Evolutionary conservation across 495 filamentous ascomycete genomes (phyloP), one percentile per base, ranked within the genome.

Genomic region (Arthonia radiata): DNA sequence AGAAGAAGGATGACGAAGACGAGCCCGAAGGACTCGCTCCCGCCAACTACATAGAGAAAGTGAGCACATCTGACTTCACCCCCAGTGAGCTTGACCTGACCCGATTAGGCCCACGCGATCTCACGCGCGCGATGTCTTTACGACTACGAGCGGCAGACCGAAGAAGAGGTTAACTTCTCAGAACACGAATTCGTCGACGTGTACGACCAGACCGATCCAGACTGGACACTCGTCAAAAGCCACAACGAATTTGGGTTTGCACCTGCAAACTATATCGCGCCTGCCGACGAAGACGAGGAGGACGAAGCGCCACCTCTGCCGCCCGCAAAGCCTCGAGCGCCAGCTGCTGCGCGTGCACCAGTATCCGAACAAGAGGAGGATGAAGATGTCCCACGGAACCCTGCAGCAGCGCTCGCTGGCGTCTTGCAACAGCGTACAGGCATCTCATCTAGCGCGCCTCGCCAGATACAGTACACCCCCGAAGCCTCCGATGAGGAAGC

Each of bases 1-100:
- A 93, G 59, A 93, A 92, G 64, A 92, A 82, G 62, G 78, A 76
- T 17, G 62, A 91, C 29, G 81, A 93, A 17, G 86, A 93, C 27
- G 86, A 97, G 46, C 86, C 86, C 3, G 67, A 80, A 36, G 86
- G 86, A 32, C 50, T 99, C 48, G 71, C 94, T 25, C 83, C 86
- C 15, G 83, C 73, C 39, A 99, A 93, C 48, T 99, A 99, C 48
- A 61, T 94, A 23, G 67, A 91, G 56, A 74, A 93, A 73, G 83
- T 94, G 59, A 57, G 79, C 40, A 18, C 22, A 19, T 22, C 7
- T 22, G 6, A 22, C 14, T 19, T 23, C 13, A 9, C 15, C 8
- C 25, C 12, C 4, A 25, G 15, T 17, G 22, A 10, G 12, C 15
- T 23, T 41, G 41, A 46, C 45, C 25, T 40, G 38, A 22, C 19